Conservation (phyloP, 2,329 filamentous ascomycete genomes). For the Bimuria novae-zelandiae region DNA sequence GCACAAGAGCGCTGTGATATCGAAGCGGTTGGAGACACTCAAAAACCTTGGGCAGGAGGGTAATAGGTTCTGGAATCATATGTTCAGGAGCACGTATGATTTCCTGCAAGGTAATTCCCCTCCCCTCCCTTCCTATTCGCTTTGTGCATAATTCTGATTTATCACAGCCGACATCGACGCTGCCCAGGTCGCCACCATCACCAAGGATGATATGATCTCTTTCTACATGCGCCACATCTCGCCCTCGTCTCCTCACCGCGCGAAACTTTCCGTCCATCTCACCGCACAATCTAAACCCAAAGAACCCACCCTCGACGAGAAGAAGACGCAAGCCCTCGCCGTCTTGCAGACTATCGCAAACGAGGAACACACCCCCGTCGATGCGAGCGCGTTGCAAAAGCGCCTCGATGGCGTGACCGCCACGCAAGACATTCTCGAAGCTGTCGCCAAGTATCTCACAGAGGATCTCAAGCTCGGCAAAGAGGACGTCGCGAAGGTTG, state of each 20-base stretch:
- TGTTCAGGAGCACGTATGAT: constrained; percentile 84
- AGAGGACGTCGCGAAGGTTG: constrained; percentile 54
- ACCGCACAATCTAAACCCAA: constrained; percentile 67
- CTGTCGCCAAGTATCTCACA: constrained; percentile 55
- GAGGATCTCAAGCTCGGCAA: constrained; percentile 53
- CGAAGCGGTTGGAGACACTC: constrained; percentile 84
- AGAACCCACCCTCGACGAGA: constrained; percentile 46
- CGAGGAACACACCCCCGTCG: constrained; percentile 52
- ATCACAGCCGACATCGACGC: constrained; percentile 73
- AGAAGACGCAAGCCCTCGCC: constrained; percentile 47
- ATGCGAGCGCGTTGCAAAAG: constrained; percentile 48
- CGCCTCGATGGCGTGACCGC: constrained; percentile 54
- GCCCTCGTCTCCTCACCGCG: constrained; percentile 71
- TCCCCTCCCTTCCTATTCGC: background rate
- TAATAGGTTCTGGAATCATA: constrained; percentile 80
- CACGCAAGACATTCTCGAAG: constrained; percentile 54
- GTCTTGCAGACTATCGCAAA: constrained; percentile 54
- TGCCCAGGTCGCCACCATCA: constrained; percentile 71
- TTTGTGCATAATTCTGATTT: background rate
- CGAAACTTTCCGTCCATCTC: constrained; percentile 85
- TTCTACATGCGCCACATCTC: constrained; percentile 80
- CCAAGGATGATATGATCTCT: constrained; percentile 76
- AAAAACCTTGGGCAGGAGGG: constrained; percentile 91
- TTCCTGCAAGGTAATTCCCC: constrained; percentile 76
- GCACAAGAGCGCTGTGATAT: constrained; percentile 87